Conservation (phyloP, 768 basidiomycete genomes). For the Lactarius hatsudake region DNA sequence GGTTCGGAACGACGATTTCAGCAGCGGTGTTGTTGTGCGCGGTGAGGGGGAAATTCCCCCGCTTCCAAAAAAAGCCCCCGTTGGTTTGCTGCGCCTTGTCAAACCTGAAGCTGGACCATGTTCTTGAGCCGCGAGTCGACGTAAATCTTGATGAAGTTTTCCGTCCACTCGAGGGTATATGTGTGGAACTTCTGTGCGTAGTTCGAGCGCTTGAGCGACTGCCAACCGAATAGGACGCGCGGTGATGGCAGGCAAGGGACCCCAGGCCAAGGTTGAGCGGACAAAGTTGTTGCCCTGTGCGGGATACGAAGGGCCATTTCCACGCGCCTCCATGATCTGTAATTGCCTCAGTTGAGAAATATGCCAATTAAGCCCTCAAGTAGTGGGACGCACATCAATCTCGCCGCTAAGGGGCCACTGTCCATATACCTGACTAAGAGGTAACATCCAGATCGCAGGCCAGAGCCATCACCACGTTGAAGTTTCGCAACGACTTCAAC, state of each 20-base stretch:
- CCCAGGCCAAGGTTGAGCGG: conserved; percentile 66
- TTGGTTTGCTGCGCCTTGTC: conserved; percentile 33
- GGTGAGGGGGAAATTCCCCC: conserved; percentile 50
- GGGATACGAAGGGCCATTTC: conserved; percentile 44
- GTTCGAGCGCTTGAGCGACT: conserved; percentile 43
- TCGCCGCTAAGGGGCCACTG: conserved; percentile 55
- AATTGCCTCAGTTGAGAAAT: background rate
- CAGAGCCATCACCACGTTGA: conserved; percentile 45
- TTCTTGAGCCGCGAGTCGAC: conserved; percentile 51
- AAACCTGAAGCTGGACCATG: conserved; percentile 49
- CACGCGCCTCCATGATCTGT: conserved; percentile 54
- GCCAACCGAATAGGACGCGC: conserved; percentile 45
- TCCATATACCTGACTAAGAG: conserved; percentile 46
- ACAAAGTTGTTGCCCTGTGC: conserved; percentile 47
- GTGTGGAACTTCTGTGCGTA: conserved; percentile 51
- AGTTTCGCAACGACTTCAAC: conserved; percentile 53
- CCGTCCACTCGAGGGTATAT: conserved; percentile 61
- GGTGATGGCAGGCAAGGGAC: conserved; percentile 46
- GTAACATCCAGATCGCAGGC: conserved; percentile 48
- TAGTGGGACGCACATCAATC: conserved; percentile 49
- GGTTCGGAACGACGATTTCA: conserved; percentile 44
- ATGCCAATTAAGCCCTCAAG: background rate
- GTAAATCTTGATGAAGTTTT: conserved; percentile 51
- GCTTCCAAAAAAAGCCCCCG: conserved; percentile 49
- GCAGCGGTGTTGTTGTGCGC: conserved; percentile 42